Evolutionary conservation across 2,329 filamentous ascomycete genomes (phyloP), one percentile per base, ranked within the genome.

Genomic region (Aureobasidium sp.): DNA sequence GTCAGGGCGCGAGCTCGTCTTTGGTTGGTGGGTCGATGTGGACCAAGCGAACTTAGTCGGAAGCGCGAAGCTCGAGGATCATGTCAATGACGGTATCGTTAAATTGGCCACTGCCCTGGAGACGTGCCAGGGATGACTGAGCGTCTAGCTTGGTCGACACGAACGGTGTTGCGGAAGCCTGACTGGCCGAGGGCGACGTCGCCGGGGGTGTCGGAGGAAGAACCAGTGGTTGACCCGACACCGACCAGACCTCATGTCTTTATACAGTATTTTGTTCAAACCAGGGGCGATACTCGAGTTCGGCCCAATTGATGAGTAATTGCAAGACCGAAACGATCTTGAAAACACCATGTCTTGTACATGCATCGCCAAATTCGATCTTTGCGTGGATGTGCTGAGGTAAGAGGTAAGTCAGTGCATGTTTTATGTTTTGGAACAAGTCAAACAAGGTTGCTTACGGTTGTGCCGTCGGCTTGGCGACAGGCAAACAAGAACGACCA

Each of bases 251-350:
- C 32, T 35, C 32, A 35, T n/a, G 7, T 10, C 32, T 35, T 35
- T 5, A 16, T 12, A 45, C 11, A 30, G 24, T 22, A 19, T 45
- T 19, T 17, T 27, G 11, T 24, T 27, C 24, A 19, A 45, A 45
- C 41, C 41, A 45, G 16, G 41, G 41, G 6, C 41, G 41, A 32
- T 45, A 45, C n/a, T 45, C 14, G n/a, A 10, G 10, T 11, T 45
- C 41, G 14, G 41, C 22, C 41, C 41, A 45, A 16, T 45, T 11
- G 21, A 45, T 27, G 16, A 45, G 41, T 27, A 45, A 45, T 24
- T 45, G 41, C 41, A 45, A 24, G 16, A 17, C 41, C 5, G 41
- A 27, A 19, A 45, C 10, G 41, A 45, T 19, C 19, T 45, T 45
- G 41, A 45, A 45, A 16, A 30, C 41, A 11, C 41, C 41, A 16